A percentile compares a stretch with the other conserved stretches of the same genome.
These are phyloP conservation scores for Datura wrightii DNA, from an alignment of 257 asterid species.

Conservation along the genomic window DNA sequence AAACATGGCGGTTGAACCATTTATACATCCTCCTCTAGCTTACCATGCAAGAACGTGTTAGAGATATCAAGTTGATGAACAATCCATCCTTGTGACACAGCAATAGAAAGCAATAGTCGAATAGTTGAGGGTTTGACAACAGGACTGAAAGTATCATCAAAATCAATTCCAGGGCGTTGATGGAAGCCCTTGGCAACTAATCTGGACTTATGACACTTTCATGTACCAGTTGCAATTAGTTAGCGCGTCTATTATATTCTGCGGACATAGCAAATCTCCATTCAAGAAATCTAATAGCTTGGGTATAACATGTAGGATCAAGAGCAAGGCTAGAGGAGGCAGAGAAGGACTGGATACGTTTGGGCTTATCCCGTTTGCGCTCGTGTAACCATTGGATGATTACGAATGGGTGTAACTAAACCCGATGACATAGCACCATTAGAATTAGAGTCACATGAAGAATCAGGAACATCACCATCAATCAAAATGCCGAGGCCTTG, in stretches of 20 bases:
- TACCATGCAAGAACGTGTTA: neutral
- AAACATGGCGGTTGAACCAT: neutral
- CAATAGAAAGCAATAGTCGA: neutral
- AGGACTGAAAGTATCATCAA: neutral
- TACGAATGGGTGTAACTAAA: too few species aligned
- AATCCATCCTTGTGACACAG: neutral
- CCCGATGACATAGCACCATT: neutral
- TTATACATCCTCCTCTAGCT: neutral
- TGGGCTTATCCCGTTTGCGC: neutral
- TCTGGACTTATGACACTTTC: neutral
- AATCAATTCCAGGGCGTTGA: neutral
- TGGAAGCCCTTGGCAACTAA: neutral
- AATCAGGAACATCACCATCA: too few species aligned
- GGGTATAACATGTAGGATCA: neutral
- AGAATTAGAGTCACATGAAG: neutral
- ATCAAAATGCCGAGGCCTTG: too few species aligned
- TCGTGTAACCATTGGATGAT: neutral
- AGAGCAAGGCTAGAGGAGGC: neutral
- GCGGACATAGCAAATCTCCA: neutral
- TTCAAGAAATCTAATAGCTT: neutral
- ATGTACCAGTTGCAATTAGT: neutral
- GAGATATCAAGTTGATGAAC: neutral
- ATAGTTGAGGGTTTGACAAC: neutral
- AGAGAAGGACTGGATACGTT: neutral
- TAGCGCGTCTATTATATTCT: neutral